Conservation (phyloP, 495 filamentous ascomycete species). For the Schizothecium vesticola region DNA sequence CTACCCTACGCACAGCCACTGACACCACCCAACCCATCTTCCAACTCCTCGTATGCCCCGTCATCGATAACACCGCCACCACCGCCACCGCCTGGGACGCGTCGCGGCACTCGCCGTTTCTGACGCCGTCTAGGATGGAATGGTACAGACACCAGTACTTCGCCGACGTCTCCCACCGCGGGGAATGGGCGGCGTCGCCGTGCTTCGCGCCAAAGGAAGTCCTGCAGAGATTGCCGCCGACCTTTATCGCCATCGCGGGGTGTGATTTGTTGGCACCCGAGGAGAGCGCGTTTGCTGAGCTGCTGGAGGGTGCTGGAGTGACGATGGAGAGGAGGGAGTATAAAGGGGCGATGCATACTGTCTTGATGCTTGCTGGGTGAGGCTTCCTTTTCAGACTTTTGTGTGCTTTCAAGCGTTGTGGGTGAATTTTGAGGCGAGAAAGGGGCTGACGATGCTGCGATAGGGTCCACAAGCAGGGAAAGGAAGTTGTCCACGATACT, state of each 20-base stretch:
- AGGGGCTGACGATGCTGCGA: background rate
- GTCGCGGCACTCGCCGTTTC: conserved; percentile 13
- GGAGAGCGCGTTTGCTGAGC: background rate
- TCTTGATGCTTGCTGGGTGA: conserved; percentile 7
- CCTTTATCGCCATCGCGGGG: conserved; percentile 2
- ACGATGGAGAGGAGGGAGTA: background rate
- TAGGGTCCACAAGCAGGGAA: background rate
- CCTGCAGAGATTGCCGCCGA: background rate
- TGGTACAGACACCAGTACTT: conserved; percentile 24
- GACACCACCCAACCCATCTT: background rate
- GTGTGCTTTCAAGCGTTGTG: background rate
- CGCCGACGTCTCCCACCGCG: background rate
- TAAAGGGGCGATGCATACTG: conserved; percentile 5
- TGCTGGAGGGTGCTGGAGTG: background rate
- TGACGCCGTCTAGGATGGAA: conserved; percentile 21
- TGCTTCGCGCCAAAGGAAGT: background rate
- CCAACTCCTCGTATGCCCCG: conserved; percentile 18
- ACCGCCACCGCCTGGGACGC: background rate
- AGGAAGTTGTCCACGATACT: background rate
- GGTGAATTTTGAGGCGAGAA: background rate
- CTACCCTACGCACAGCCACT: background rate
- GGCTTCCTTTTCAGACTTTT: background rate
- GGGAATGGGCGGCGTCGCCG: background rate
- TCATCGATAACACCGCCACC: conserved; percentile 25
- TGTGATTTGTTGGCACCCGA: conserved; percentile 4